phyloP scores from a whole-genome alignment of 805 yeast genomes.

The Candida schatavii region DNA sequence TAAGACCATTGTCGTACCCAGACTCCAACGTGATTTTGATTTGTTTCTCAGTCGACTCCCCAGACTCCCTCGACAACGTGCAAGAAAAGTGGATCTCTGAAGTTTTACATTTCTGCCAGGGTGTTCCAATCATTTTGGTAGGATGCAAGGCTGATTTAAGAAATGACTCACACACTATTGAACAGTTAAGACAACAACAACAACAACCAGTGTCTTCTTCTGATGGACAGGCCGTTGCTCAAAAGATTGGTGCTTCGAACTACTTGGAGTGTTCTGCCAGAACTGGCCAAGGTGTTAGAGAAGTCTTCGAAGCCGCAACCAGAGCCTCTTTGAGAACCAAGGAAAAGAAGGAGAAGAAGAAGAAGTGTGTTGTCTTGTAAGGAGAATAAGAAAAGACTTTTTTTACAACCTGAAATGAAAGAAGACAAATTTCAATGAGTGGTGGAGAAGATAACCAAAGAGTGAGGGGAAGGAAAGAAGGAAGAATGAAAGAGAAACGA shows the following conservation, averaged over 20 bases:
- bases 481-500: not conserved
- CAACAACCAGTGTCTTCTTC: conserved; percentile 77
- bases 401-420: not conserved
- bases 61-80: conserved; percentile 89
- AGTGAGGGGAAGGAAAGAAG: not conserved
- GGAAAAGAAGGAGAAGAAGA: conserved; percentile 58
- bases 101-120: conserved; percentile 90
- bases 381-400: not conserved
- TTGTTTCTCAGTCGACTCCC: conserved; percentile 87
- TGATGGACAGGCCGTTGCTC: conserved; percentile 86
- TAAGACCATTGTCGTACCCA: conserved; percentile 88
- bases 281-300: conserved; percentile 87
- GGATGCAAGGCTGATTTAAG: conserved; percentile 92
- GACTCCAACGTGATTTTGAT: conserved; percentile 89
- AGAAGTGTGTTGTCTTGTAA: conserved; percentile 70
- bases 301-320: conserved; percentile 89
- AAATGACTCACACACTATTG: conserved; percentile 74
- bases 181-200: conserved; percentile 67
- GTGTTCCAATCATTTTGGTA: conserved; percentile 87
- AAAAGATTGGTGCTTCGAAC: conserved; percentile 81
- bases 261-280: conserved; percentile 92
- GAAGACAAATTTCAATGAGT: not conserved
- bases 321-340: conserved; percentile 80
- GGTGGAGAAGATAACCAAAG: not conserved
- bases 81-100: conserved; percentile 96